Base-by-base conservation (phyloP, 768 basidiomycete species). In the Serendipita sp. region DNA sequence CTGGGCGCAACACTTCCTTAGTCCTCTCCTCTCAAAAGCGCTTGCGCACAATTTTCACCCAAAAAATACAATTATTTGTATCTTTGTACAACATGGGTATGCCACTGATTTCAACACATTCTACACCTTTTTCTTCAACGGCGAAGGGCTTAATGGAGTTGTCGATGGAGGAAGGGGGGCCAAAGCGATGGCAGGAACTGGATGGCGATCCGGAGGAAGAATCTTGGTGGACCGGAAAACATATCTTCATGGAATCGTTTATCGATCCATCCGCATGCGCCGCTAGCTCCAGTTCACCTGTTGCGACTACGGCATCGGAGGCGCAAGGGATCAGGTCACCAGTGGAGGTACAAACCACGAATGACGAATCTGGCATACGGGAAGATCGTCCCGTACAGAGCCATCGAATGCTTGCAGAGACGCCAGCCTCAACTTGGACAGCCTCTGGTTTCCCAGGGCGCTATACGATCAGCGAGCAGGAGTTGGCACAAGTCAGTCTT, bases 71-170 rank as follows among this genome's bases (percentile, higher is more conserved):
- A 60, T 60, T 30, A 60, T 53, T 37, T 34, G 37, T 60, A 60
- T 60, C 56, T 24, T 60, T 60, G 56, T 60, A 60, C 56, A 60
- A n/a, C 56, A 60, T 60, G 56, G 56, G 56, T 35, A 60, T 32
- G 56, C 56, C 56, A 30, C 16, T 60, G 18, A 8, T 53, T 53
- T 60, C 56, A n/a, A 60, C 28, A n/a, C 16, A n/a, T 60, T 60
- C 37, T 38, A 60, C 56, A 28, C 24, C 16, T 60, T 53, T 8
- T 53, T 5, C 32, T n/a, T 41, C 41, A 41, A 51, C 48, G 48
- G 18, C 48, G 18, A 51, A n/a, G 30, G 30, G 7, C 18, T 8
- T 18, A 32, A 37, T n/a, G 56, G 56, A n/a, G 24, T 34, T 38
- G 56, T 24, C 16, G 28, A 38, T 38, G 56, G 56, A 60, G 56